Evolutionary conservation across 768 basidiomycete genomes (phyloP).

Genomic region (Albatrellus ellisii): DNA sequence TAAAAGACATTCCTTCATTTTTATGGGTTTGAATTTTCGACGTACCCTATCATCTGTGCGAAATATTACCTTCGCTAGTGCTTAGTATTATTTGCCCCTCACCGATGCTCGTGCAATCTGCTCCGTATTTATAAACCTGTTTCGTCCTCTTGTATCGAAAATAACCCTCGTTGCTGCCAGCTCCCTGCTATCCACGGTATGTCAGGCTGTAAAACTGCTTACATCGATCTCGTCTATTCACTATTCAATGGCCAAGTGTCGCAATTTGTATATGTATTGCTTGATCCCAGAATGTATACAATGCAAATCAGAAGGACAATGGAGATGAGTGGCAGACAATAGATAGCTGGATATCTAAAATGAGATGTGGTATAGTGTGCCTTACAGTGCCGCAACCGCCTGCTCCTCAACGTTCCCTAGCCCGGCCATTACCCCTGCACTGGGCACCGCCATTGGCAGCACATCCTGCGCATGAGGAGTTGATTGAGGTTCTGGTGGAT

Average conservation of each 20-base stretch:
- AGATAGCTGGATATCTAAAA: too few relatives aligned
- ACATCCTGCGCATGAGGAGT: conserved; percentile 25
- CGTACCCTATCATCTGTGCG: conserved; percentile 8
- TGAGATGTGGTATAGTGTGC: neutral
- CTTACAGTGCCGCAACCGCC: conserved; percentile 14
- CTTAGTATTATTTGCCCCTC: conserved; percentile 19
- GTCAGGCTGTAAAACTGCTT: conserved; percentile 2
- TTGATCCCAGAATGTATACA: too few relatives aligned
- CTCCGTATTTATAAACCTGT: conserved; percentile 21
- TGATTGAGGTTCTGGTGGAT: conserved; percentile 30
- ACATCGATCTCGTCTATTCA: too few relatives aligned
- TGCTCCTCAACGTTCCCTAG: conserved; percentile 27
- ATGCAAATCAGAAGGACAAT: too few relatives aligned
- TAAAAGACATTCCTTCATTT: conserved; percentile 3
- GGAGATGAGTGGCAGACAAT: neutral
- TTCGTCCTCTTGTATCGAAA: conserved; percentile 23
- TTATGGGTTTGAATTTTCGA: conserved; percentile 1
- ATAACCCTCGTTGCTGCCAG: conserved; percentile 14
- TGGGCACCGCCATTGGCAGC: conserved; percentile 22
- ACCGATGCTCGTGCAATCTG: conserved; percentile 26
- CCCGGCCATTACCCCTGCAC: conserved; percentile 30
- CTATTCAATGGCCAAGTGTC: too few relatives aligned
- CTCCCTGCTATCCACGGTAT: neutral
- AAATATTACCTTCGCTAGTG: conserved; percentile 7
- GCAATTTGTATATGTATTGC: conserved; percentile 1